Evolutionary conservation across 2,329 filamentous ascomycete species (phyloP).

Genomic region (Verticillium klebahnii): DNA sequence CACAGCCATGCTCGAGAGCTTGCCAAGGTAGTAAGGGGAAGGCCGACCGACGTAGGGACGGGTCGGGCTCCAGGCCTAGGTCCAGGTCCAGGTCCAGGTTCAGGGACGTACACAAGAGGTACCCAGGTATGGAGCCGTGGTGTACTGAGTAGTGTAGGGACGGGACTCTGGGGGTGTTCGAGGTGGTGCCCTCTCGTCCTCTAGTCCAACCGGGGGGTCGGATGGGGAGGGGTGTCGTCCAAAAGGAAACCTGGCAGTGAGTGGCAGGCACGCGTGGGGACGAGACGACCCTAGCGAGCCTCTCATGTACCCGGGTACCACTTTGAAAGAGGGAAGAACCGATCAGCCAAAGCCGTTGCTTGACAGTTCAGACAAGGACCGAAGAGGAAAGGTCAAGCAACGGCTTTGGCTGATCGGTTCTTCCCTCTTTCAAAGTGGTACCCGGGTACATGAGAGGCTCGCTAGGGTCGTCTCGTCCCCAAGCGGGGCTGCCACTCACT

Average conservation of each 20-base stretch:
- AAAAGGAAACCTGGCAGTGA: conserved; percentile 20
- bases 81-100: neutral
- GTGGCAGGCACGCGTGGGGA: neutral
- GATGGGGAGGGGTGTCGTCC: conserved; percentile 9
- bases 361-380: conserved; percentile 31
- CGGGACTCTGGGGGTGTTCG: neutral
- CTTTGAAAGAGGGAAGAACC: neutral
- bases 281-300: neutral
- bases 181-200: neutral
- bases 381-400: conserved; percentile 16
- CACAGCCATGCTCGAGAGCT: conserved; percentile 12
- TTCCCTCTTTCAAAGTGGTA: neutral
- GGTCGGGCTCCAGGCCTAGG: neutral
- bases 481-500: conserved; percentile 6
- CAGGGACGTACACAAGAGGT: conserved; percentile 2
- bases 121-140: neutral
- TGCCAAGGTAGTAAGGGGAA: conserved; percentile 16
- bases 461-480: neutral
- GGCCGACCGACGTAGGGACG: neutral
- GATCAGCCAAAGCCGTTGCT: conserved; percentile 24
- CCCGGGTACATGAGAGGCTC: neutral
- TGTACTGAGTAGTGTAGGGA: neutral
- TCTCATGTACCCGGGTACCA: neutral
- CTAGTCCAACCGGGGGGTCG: neutral
- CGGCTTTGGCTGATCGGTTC: conserved; percentile 21